Percentiles rank a stretch among this genome's conserved stretches.
phyloP scores from a whole-genome alignment of 164 flowering plant species.

The Sextonia rubra region DNA sequence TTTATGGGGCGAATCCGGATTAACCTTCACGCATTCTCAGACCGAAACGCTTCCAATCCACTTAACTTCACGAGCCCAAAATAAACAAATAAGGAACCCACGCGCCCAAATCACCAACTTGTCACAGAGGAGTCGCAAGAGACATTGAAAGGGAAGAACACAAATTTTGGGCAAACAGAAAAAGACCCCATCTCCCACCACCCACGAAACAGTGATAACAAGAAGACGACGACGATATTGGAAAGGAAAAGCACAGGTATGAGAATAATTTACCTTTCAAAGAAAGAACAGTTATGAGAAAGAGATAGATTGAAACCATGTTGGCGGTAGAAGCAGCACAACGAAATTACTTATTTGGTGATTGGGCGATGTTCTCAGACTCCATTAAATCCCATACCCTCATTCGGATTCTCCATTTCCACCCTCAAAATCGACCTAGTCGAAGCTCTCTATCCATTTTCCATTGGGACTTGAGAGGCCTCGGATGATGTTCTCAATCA shows the following conservation, averaged over 20 bases:
- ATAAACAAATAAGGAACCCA: background rate
- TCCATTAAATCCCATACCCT: conserved; percentile 90
- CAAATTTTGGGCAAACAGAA: too few species aligned
- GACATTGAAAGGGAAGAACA: too few species aligned
- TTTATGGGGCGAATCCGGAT: conserved; percentile 93
- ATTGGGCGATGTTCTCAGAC: conserved; percentile 62
- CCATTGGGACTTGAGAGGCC: conserved; percentile 45
- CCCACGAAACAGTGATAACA: background rate
- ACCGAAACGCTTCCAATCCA: conserved; percentile 54
- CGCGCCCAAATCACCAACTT: conserved; percentile 1
- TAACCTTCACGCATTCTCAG: conserved; percentile 66
- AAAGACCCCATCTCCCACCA: too few species aligned
- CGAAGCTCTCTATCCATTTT: conserved; percentile 20
- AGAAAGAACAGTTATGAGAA: too few species aligned
- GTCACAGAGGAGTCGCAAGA: background rate
- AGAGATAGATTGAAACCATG: conserved; percentile 18
- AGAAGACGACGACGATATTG: background rate
- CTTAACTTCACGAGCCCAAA: conserved; percentile 36
- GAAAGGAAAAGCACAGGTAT: background rate
- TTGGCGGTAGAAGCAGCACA: conserved; percentile 59
- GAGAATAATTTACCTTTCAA: too few species aligned
- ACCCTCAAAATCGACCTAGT: conserved; percentile 72
- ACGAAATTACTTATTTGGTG: conserved; percentile 82
- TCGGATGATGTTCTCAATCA: too few species aligned
- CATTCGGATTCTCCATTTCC: conserved; percentile 92